Conservation (phyloP, 345 rosid genomes). For the Dipteronia sinensis region DNA sequence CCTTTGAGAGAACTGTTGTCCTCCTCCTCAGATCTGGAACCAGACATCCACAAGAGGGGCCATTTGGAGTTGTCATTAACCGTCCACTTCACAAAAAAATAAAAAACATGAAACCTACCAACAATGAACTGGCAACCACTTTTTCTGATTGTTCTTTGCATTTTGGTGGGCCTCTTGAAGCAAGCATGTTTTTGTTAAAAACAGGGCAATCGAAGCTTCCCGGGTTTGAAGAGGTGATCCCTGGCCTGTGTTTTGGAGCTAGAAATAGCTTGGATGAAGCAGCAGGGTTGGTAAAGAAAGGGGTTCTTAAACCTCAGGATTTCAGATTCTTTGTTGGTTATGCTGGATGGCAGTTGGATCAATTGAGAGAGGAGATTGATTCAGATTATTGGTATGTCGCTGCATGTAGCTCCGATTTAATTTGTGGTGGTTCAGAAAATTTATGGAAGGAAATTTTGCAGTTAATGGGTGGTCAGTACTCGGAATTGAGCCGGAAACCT, state of each 20-base stretch:
- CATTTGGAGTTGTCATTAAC: slow-evolving; percentile 85
- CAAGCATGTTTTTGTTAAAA: slow-evolving; percentile 76
- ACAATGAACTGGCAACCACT: slow-evolving; percentile 70
- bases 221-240: slow-evolving; percentile 78
- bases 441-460: slow-evolving; percentile 94
- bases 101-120: slow-evolving; percentile 76
- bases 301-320: slow-evolving; percentile 73
- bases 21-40: slow-evolving; percentile 90
- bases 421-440: slow-evolving; percentile 60
- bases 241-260: slow-evolving; percentile 80
- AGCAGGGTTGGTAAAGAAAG: slow-evolving; percentile 73
- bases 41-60: slow-evolving; percentile 85
- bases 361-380: slow-evolving; percentile 83
- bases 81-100: slow-evolving; percentile 82
- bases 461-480: slow-evolving; percentile 88
- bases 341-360: slow-evolving; percentile 93
- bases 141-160: slow-evolving; percentile 81
- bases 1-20: slow-evolving; percentile 87
- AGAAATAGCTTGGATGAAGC: slow-evolving; percentile 84
- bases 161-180: slow-evolving; percentile 91
- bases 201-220: slow-evolving; percentile 55
- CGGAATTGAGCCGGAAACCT: slow-evolving; percentile 86
- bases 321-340: slow-evolving; percentile 89
- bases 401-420: slow-evolving; percentile 79
- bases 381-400: slow-evolving; percentile 83